A percentile compares a stretch with the other conserved stretches of the same genome.
phyloP scores from a whole-genome alignment of 2,329 filamentous ascomycete genomes.

The Rhinocladiella similis region DNA sequence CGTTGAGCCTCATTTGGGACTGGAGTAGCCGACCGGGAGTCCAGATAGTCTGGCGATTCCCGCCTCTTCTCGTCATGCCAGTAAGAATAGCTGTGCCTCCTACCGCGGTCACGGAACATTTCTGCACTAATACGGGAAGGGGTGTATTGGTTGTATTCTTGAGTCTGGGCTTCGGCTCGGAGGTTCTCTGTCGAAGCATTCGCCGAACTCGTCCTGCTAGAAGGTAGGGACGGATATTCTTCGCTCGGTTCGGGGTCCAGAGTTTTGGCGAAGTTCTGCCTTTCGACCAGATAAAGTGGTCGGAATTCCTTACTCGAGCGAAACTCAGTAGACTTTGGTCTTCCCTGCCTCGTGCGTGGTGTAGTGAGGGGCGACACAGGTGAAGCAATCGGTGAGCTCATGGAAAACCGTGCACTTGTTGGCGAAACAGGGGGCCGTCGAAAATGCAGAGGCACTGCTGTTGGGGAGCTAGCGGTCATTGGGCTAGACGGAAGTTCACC shows the following conservation, averaged over 20 bases:
- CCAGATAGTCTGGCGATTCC: conserved; percentile 50
- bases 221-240: conserved; percentile 51
- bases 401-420: conserved; percentile 38
- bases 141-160: conserved; percentile 28
- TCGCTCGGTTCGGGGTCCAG: conserved; percentile 41
- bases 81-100: conserved; percentile 30
- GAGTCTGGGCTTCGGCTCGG: conserved; percentile 35
- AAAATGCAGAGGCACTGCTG: conserved; percentile 55
- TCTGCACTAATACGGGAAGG: conserved; percentile 19
- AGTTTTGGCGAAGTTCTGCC: conserved; percentile 47
- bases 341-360: conserved; percentile 43
- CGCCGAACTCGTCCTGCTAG: conserved; percentile 51
- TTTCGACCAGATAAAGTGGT: conserved; percentile 80
- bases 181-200: conserved; percentile 48
- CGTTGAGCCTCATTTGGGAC: conserved; percentile 57
- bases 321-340: conserved; percentile 54
- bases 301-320: conserved; percentile 66
- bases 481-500: conserved; percentile 22
- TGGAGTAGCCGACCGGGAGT: conserved; percentile 68
- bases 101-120: conserved; percentile 27
- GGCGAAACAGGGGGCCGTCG: conserved; percentile 47
- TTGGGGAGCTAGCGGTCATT: conserved; percentile 46
- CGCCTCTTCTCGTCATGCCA: conserved; percentile 21
- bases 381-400: conserved; percentile 34
- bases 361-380: conserved; percentile 44